These are phyloP conservation scores for Malus hybrid DNA, from an alignment of 331 rosid genomes.

Conservation along the genomic window DNA sequence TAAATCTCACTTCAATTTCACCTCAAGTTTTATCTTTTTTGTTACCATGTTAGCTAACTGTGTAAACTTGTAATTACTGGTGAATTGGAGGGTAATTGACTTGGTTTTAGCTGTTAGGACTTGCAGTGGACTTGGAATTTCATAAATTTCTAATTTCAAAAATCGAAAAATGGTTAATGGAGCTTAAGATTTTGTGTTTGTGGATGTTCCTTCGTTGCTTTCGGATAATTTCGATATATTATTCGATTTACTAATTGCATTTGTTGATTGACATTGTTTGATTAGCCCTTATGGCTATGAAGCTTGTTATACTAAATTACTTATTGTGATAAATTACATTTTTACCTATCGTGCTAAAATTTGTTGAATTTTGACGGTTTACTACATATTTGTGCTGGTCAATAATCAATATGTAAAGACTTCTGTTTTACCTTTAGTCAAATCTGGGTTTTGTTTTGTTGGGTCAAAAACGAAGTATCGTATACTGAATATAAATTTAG, in stretches of 20 bases:
- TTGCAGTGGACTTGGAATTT: background rate
- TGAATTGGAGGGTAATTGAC: background rate
- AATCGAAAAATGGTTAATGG: background rate
- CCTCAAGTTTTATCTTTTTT: background rate
- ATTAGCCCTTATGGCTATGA: background rate
- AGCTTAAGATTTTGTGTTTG: background rate
- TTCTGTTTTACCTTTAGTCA: background rate
- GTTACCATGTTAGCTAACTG: background rate
- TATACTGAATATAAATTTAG: background rate
- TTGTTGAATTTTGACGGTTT: background rate
- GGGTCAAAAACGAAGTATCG: background rate
- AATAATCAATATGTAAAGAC: background rate
- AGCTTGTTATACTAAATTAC: background rate
- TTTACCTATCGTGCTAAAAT: background rate
- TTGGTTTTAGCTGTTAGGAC: background rate
- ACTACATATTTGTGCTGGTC: background rate
- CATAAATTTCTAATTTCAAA: background rate
- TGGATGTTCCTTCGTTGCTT: background rate
- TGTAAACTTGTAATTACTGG: background rate
- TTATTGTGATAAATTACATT: background rate
- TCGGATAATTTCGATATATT: background rate
- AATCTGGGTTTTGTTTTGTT: background rate
- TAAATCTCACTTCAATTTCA: constrained; percentile 7
- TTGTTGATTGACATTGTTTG: background rate
- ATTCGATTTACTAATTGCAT: background rate